These are phyloP conservation scores for Plasmodium blacklocki DNA, from an alignment of 169 alveolate genomes.

Conservation along the genomic window DNA sequence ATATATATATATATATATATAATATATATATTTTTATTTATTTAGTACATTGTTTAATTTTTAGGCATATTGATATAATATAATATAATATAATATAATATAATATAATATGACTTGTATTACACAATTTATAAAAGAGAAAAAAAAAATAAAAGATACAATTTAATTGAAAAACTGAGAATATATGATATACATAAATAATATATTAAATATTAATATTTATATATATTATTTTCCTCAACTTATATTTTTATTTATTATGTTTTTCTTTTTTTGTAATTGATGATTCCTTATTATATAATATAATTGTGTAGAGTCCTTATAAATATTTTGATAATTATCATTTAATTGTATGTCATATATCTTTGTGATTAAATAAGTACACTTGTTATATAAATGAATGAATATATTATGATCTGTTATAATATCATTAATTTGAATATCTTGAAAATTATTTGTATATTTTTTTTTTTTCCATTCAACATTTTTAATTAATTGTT, in stretches of 20 bases:
- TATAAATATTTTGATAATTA: slow-evolving; percentile 38
- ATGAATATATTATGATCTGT: slow-evolving; percentile 23
- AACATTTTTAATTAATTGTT: slow-evolving; percentile 7
- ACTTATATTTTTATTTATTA: too few species aligned
- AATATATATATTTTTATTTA: background rate
- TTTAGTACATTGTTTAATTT: background rate
- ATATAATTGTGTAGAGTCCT: slow-evolving; percentile 30
- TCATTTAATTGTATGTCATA: slow-evolving; percentile 39
- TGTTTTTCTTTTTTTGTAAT: background rate
- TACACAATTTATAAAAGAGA: background rate
- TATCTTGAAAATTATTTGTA: slow-evolving; percentile 6
- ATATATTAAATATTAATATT: too few species aligned
- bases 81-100: too few species aligned
- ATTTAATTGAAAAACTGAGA: too few species aligned
- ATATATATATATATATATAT: background rate
- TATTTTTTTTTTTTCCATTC: slow-evolving; percentile 23
- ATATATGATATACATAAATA: too few species aligned
- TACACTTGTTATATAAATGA: slow-evolving; percentile 19
- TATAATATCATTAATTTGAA: slow-evolving; percentile 23
- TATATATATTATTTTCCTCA: too few species aligned
- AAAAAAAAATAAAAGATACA: background rate
- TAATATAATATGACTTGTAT: too few species aligned
- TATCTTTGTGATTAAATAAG: slow-evolving; percentile 23
- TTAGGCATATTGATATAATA: background rate
- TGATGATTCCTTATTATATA: background rate